Evolutionary conservation across 768 basidiomycete species (phyloP).

Genomic region (Termitomyces sp.): DNA sequence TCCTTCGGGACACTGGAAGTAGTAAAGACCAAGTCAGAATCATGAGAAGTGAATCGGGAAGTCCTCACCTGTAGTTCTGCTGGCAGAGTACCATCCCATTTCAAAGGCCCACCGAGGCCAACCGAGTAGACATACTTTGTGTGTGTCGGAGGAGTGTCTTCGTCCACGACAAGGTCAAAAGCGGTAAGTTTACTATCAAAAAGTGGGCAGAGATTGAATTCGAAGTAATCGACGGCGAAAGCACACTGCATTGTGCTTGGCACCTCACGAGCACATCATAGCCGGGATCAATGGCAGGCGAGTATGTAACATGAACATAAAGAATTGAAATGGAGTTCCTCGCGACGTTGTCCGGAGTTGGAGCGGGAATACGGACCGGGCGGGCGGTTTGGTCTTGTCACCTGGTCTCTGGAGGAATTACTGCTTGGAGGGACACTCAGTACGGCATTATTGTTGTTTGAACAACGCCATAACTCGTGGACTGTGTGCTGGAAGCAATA

Average conservation of each 20-base stretch:
- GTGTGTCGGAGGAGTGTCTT: constrained; percentile 31
- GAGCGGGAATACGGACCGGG: constrained; percentile 8
- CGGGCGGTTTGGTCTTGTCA: not conserved
- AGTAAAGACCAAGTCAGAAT: not conserved
- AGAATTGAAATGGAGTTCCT: not conserved
- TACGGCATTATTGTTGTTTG: not conserved
- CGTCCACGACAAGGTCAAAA: constrained; percentile 18
- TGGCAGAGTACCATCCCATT: constrained; percentile 29
- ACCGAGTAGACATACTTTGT: constrained; percentile 29
- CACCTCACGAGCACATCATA: not conserved
- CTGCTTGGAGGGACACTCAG: not conserved
- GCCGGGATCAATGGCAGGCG: too few relatives aligned
- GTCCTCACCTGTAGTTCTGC: constrained; percentile 27
- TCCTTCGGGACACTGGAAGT: constrained; percentile 28
- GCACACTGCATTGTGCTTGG: constrained; percentile 14
- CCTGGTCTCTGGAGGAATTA: not conserved
- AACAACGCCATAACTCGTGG: not conserved
- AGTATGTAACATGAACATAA: not conserved
- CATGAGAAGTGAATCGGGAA: not conserved
- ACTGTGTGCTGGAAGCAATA: too few relatives aligned
- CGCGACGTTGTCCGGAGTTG: not conserved
- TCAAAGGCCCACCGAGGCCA: constrained; percentile 21
- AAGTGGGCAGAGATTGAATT: constrained; percentile 30
- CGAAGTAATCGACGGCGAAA: constrained; percentile 18
- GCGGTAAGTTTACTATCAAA: constrained; percentile 9